Base-by-base conservation (phyloP, 176 grass and related monocot species). In the Dactylis glomerata region DNA sequence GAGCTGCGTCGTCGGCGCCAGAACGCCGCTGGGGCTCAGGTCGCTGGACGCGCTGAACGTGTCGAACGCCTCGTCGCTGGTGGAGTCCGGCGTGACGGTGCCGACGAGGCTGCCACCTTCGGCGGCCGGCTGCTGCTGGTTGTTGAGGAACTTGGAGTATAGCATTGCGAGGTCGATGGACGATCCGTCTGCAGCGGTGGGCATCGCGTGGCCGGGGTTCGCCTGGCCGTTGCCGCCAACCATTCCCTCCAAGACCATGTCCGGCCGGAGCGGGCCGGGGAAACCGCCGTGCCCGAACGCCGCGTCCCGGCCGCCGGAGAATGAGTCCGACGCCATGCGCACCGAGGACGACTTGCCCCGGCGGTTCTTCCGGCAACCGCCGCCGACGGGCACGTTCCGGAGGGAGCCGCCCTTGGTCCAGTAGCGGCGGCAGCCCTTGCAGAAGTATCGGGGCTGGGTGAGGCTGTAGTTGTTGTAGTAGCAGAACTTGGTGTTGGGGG, bases 401-500 rank as follows among this genome's bases (percentile, higher is more conserved):
- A 97, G 90, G 17, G 95, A 97, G n/a, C 95, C 95, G 8, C 95
- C 95, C 77, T 92, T 94, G 83, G 95, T 97, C 95, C 95, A 97
- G 83, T 97, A 97, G 1, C 95, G 83, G 52, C 95, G 83, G 85
- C 95, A 97, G 12, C 88, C 90, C 80, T 97, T 97, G 88, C 95
- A 97, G 90, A 97, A 94, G 89, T 97, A 97, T 42, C 95, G 92
- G 23, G 95, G 95, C 86, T 97, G 95, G 78, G 81, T 92, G 61
- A 94, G 88, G 92, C 95, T 97, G 90, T 97, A 97, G 79, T 97
- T 97, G 88, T 97, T 97, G 92, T 94, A 97, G 92, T 97, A 97
- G 88, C 95, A 97, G 59, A 97, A 97, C 83, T 97, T 97, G 81
- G 95, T 94, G 86, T 97, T 94, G 59, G 90, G 73, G 19, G 95